Evolutionary conservation across 2,329 filamentous ascomycete species (phyloP).

Genomic region (Calonectria montana): DNA sequence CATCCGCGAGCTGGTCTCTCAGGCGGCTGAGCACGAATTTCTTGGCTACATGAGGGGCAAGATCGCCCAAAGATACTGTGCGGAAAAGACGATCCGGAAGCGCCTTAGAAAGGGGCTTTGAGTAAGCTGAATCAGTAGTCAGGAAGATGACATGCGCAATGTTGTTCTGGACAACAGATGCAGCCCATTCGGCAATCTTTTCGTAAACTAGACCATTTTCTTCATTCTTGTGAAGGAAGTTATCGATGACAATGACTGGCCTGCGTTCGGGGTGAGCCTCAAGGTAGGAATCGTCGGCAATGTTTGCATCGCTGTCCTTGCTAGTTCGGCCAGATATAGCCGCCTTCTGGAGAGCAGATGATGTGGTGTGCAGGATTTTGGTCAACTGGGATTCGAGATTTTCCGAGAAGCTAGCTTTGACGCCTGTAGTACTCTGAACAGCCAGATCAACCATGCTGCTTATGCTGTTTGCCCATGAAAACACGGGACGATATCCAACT

Average conservation of each 20-base stretch:
- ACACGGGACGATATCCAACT: slow-evolving; percentile 92
- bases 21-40: slow-evolving; percentile 90
- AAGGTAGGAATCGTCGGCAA: slow-evolving; percentile 87
- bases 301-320: slow-evolving; percentile 76
- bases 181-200: slow-evolving; percentile 90
- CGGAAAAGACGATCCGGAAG: slow-evolving; percentile 93
- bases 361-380: slow-evolving; percentile 90
- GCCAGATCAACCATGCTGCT: slow-evolving; percentile 93
- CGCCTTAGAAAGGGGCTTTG: slow-evolving; percentile 86
- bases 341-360: slow-evolving; percentile 81
- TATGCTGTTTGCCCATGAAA: slow-evolving; percentile 96
- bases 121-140: slow-evolving; percentile 88
- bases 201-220: slow-evolving; percentile 76
- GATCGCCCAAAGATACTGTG: slow-evolving; percentile 86
- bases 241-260: slow-evolving; percentile 89
- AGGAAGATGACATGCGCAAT: slow-evolving; percentile 95
- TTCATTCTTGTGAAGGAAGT: slow-evolving; percentile 85
- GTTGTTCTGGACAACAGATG: slow-evolving; percentile 85
- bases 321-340: slow-evolving; percentile 77
- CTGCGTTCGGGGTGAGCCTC: slow-evolving; percentile 88
- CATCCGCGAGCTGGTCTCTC: slow-evolving; percentile 55
- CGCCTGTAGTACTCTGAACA: slow-evolving; percentile 91
- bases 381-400: slow-evolving; percentile 88
- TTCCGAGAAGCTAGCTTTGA: slow-evolving; percentile 94
- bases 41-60: slow-evolving; percentile 86